Base-by-base conservation (phyloP, 495 filamentous ascomycete genomes). In the Ascobolus immersus region DNA sequence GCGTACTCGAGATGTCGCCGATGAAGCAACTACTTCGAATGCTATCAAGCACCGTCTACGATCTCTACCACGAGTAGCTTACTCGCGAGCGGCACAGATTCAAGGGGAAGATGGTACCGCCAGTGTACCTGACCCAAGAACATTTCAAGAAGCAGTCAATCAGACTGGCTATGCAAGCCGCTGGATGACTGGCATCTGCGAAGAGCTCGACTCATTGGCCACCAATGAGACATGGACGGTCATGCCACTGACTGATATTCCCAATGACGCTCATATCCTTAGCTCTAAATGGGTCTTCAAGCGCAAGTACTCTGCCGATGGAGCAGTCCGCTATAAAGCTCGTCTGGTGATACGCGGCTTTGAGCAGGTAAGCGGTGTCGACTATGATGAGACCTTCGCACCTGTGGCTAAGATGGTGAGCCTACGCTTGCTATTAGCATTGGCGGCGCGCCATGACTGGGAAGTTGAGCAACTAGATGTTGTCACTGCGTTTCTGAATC, bases 341-440 rank as follows among this genome's bases (percentile, higher is more conserved):
- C 14, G 33, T 4, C 21, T 45, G 9, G 43, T 40, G 1, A 24
- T 42, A 9, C 33, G 37, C 24, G 36, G 40, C 5, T 45, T 27
- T 13, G 15, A 42, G 14, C 40, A 45, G 27, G 17, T 29, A 1
- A 19, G 38, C 20, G 33, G 40, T 5, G 30, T 37, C 8, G 37
- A 45, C 6, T 43, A 25, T 14, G 10, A 28, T 3, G 40, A 45
- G n/a, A 45, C 40, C 14, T 42, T 31, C 23, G 33, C 36, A 4
- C 39, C 36, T 2, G 39, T 42, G 3, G 21, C 22, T 0, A 30
- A 33, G 12, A n/a, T 39, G 1, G 24, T 31, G 9, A 40, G 24
- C 13, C 12, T 46, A 12, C 31, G 41, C 3, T 17, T 35, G 18
- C 29, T 45, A 0, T 1, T 39, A 2, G 17, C 14, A 0, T 9